Evolutionary conservation across 768 basidiomycete species (phyloP).

Genomic region (Rossbeevera mucosa): DNA sequence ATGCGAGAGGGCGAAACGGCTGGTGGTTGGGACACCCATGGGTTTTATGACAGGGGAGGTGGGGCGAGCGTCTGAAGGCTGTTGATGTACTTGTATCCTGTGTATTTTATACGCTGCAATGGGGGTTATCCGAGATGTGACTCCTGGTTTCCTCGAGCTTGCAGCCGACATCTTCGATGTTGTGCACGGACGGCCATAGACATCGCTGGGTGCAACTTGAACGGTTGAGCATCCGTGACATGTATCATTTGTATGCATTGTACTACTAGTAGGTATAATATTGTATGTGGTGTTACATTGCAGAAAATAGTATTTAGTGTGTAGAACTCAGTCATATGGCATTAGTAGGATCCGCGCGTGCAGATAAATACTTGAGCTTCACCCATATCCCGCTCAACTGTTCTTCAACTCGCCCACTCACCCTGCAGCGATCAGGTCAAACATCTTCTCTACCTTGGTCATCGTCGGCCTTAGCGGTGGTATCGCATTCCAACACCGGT

Average conservation of each 20-base stretch:
- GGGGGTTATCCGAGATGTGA: no score
- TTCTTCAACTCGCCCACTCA: background rate
- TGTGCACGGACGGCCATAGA: no score
- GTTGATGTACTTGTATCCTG: constrained; percentile 22
- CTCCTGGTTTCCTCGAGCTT: no score
- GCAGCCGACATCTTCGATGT: no score
- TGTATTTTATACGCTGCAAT: no score
- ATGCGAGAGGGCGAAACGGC: constrained; percentile 35
- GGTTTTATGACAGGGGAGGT: constrained; percentile 11
- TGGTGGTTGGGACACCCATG: constrained; percentile 21
- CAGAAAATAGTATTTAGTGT: background rate
- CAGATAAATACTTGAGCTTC: background rate
- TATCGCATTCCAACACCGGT: constrained; percentile 43
- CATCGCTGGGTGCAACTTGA: background rate
- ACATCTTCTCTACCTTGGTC: constrained; percentile 30
- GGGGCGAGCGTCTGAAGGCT: background rate
- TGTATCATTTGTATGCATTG: no score
- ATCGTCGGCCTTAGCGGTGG: constrained; percentile 40
- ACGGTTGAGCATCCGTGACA: no score
- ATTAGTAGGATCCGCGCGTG: no score
- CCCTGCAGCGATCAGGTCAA: constrained; percentile 7
- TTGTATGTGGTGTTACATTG: background rate
- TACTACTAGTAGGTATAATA: no score
- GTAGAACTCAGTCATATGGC: no score
- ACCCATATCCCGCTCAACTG: background rate